These are phyloP conservation scores for Puccinia coronata DNA, from an alignment of 1,284 basidiomycete genomes.

Conservation along the genomic window DNA sequence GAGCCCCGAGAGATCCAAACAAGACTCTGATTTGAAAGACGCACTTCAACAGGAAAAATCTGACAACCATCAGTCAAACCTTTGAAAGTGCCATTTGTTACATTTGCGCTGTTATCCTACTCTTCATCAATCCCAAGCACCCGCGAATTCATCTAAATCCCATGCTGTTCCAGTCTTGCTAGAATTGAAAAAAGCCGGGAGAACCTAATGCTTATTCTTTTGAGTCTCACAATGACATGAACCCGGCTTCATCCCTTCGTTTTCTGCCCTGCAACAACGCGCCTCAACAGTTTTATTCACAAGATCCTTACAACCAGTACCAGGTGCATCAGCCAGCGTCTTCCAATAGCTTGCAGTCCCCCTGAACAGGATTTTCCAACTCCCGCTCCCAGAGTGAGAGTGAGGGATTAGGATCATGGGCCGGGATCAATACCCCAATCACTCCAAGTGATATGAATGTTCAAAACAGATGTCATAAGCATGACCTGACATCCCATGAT, in stretches of 20 bases:
- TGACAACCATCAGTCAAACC: background rate
- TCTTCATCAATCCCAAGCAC: constrained; percentile 2
- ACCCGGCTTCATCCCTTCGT: constrained; percentile 8
- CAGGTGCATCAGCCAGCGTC: constrained; percentile 4
- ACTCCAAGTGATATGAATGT: constrained; percentile 34
- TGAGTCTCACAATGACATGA: constrained; percentile 31
- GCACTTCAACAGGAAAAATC: background rate
- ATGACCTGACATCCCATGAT: background rate
- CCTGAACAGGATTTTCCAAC: background rate
- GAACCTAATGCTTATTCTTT: constrained; percentile 43
- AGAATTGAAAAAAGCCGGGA: constrained; percentile 33
- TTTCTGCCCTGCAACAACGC: constrained; percentile 3
- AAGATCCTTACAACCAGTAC: constrained; percentile 20
- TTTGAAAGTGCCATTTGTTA: constrained; percentile 27
- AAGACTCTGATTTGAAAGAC: constrained; percentile 16
- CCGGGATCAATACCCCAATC: constrained; percentile 33
- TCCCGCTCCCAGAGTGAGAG: constrained; percentile 33
- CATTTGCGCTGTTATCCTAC: constrained; percentile 46
- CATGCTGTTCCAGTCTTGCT: constrained; percentile 23
- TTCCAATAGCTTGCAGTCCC: constrained; percentile 14
- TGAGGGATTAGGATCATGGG: constrained; percentile 42
- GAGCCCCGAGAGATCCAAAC: too few relatives aligned
- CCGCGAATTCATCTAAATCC: background rate
- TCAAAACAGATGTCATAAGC: constrained; percentile 4
- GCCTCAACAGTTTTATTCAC: constrained; percentile 8